Percentiles rank a stretch among this genome's conserved stretches.
Conservation (phyloP, 495 filamentous ascomycete species). For the Penicillium goetzii region DNA sequence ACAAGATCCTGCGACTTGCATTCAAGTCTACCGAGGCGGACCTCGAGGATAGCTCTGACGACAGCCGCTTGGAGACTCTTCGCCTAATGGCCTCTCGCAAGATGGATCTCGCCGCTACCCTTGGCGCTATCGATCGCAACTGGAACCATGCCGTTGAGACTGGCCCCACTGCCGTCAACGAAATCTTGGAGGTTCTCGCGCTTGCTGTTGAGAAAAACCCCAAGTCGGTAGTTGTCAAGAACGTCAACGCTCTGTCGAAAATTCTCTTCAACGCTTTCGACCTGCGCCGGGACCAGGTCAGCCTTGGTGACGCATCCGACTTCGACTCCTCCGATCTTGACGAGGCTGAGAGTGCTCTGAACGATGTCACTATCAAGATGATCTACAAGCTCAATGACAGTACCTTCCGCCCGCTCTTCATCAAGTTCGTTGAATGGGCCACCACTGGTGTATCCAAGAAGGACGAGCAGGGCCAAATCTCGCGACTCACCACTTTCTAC, state of each 20-base stretch:
- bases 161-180: conserved; percentile 64
- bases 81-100: conserved; percentile 67
- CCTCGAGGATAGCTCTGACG: conserved; percentile 57
- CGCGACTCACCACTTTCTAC: conserved; percentile 73
- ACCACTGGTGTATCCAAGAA: conserved; percentile 58
- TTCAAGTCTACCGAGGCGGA: conserved; percentile 66
- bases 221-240: conserved; percentile 73
- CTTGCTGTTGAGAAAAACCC: conserved; percentile 73
- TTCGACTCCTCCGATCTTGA: conserved; percentile 57
- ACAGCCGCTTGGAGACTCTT: conserved; percentile 69
- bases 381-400: conserved; percentile 95
- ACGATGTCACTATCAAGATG: conserved; percentile 78
- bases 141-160: conserved; percentile 63
- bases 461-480: conserved; percentile 55
- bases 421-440: conserved; percentile 79
- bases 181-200: conserved; percentile 67
- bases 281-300: conserved; percentile 61
- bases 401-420: conserved; percentile 93
- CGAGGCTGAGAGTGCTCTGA: conserved; percentile 65
- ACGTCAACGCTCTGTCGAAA: conserved; percentile 64
- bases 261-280: conserved; percentile 76
- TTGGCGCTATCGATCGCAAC: conserved; percentile 69
- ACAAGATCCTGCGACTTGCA: conserved; percentile 67
- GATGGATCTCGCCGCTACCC: conserved; percentile 68
- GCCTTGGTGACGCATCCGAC: conserved; percentile 37